A percentile compares a stretch with the other conserved stretches of the same genome.
Evolutionary conservation across 208 protist species (phyloP).

Genomic region (Dictyostelium gargantuum): DNA sequence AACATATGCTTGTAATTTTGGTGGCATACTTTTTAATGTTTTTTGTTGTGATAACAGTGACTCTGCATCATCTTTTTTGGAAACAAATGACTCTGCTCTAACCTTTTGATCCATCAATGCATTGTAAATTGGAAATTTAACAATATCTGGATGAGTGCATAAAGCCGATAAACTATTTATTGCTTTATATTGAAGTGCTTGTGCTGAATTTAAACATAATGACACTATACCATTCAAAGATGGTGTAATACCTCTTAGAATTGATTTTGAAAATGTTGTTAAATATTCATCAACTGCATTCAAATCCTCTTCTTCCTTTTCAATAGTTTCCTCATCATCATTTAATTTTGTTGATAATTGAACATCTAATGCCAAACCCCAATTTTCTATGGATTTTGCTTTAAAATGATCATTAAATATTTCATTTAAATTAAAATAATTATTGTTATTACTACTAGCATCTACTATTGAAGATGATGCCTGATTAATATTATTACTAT

Average conservation of each 20-base stretch:
- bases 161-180: constrained; percentile 34
- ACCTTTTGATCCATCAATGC: neutral
- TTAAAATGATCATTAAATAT: neutral
- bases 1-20: constrained; percentile 51
- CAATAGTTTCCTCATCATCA: constrained; percentile 8
- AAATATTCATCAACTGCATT: constrained; percentile 45
- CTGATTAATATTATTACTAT: neutral
- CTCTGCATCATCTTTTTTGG: constrained; percentile 32
- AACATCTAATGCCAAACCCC: constrained; percentile 11
- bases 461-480: neutral
- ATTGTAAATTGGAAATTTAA: neutral
- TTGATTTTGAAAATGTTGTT: neutral
- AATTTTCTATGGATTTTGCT: constrained; percentile 19
- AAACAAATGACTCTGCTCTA: constrained; percentile 34
- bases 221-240: constrained; percentile 21
- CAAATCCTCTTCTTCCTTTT: constrained; percentile 49
- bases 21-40: constrained; percentile 50
- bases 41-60: constrained; percentile 33
- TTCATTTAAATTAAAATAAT: neutral
- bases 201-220: constrained; percentile 31
- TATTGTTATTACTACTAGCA: neutral
- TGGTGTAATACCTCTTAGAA: neutral
- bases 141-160: neutral
- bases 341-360: constrained; percentile 20
- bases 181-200: constrained; percentile 52